A percentile compares a stretch with the other conserved stretches of the same genome.
These are phyloP conservation scores for Gnetum montanum DNA, from an alignment of 75 land plant species.

Conservation along the genomic window DNA sequence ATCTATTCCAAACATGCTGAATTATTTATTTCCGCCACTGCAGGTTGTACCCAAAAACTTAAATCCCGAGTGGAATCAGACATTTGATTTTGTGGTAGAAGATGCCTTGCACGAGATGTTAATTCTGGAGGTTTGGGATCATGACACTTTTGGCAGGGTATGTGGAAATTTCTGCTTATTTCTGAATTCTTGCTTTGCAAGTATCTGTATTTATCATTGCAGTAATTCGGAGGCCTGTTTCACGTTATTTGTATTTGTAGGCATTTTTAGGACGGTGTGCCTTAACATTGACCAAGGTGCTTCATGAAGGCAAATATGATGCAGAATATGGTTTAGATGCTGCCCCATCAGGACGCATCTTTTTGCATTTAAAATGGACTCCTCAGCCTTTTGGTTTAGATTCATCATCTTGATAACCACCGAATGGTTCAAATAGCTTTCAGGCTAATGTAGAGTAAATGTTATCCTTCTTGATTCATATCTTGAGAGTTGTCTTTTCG, in stretches of 20 bases:
- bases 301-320: constrained; percentile 42
- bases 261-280: constrained; percentile 49
- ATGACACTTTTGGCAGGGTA: constrained; percentile 97
- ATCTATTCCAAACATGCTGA: not conserved
- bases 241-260: constrained; percentile 11
- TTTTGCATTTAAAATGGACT: constrained; percentile 50
- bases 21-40: not conserved
- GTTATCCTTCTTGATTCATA: too few relatives aligned
- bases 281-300: constrained; percentile 46
- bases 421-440: too few relatives aligned
- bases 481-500: too few relatives aligned
- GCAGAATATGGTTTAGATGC: constrained; percentile 33
- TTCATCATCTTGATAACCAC: not conserved
- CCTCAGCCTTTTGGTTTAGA: constrained; percentile 25
- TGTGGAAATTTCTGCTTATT: not conserved
- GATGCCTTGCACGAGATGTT: constrained; percentile 94
- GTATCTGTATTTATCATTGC: not conserved
- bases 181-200: not conserved
- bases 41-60: constrained; percentile 78
- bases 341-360: constrained; percentile 33
- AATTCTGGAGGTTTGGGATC: constrained; percentile 74
- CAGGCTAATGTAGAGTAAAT: too few relatives aligned
- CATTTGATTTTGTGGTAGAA: constrained; percentile 87
- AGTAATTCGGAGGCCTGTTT: not conserved
- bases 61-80: constrained; percentile 96